These are phyloP conservation scores for Pythium sp. DNA, from an alignment of 352 stramenopile species.

Conservation along the genomic window DNA sequence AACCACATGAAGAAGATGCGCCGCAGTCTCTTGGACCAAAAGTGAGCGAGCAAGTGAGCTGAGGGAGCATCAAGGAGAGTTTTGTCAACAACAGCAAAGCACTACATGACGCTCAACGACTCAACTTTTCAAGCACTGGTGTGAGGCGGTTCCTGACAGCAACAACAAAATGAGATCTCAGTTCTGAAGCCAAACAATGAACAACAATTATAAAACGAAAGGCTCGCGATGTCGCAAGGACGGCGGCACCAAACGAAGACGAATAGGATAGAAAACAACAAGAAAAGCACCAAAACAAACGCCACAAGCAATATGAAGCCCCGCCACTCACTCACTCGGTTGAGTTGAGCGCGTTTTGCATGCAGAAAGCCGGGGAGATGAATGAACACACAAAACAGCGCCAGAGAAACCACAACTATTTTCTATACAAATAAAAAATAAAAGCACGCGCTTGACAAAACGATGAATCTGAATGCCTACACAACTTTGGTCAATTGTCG, in stretches of 20 bases:
- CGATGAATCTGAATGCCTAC: background rate
- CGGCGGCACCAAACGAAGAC: background rate
- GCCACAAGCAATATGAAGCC: background rate
- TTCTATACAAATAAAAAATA: slow-evolving; percentile 24
- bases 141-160: background rate
- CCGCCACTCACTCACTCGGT: background rate
- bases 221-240: background rate
- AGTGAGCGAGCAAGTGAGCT: slow-evolving; percentile 21
- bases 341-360: background rate
- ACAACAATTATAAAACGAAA: background rate
- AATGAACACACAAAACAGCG: slow-evolving; percentile 10
- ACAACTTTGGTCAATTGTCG: background rate
- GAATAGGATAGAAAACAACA: background rate
- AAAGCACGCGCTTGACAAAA: background rate
- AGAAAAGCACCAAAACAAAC: slow-evolving; percentile 20
- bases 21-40: slow-evolving; percentile 56
- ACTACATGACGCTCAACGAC: background rate
- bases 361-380: background rate
- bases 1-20: slow-evolving; percentile 82
- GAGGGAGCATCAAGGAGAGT: background rate
- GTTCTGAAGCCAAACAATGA: background rate
- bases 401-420: slow-evolving; percentile 11
- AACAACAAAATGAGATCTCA: background rate
- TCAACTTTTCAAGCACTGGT: background rate
- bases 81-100: background rate